These are phyloP conservation scores for Tuctoria greenei DNA, from an alignment of 176 grass and related monocot genomes.

Conservation along the genomic window DNA sequence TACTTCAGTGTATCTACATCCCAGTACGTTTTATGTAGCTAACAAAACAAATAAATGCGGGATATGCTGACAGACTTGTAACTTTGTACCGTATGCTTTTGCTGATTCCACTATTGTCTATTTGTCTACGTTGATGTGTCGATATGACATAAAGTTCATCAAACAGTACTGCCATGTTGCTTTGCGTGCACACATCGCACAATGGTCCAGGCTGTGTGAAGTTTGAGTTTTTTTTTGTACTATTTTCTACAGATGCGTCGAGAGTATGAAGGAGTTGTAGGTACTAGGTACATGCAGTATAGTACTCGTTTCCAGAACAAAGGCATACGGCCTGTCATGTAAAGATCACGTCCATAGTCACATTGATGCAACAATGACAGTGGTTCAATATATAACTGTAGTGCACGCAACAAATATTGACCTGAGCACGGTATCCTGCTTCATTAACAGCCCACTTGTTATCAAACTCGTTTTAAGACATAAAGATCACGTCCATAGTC, in stretches of 20 bases:
- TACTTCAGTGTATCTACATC: too few species aligned
- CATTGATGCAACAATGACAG: neutral
- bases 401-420: too few species aligned
- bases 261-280: neutral
- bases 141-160: slow-evolving; percentile 14
- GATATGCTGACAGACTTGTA: neutral
- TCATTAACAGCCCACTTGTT: neutral
- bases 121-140: neutral
- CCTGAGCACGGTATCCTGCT: neutral
- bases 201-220: neutral
- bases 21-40: too few species aligned
- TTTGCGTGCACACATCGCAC: slow-evolving; percentile 40
- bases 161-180: slow-evolving; percentile 19
- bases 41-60: neutral
- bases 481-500: too few species aligned
- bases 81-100: neutral
- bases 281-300: slow-evolving; percentile 9
- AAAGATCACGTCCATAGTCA: neutral
- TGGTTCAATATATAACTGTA: neutral
- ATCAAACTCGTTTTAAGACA: too few species aligned
- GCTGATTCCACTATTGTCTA: neutral
- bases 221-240: neutral
- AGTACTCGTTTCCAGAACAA: neutral
- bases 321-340: neutral
- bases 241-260: neutral